These are phyloP conservation scores for Elaeis oleifera DNA, from an alignment of 202 grass and related monocot genomes.

Conservation along the genomic window DNA sequence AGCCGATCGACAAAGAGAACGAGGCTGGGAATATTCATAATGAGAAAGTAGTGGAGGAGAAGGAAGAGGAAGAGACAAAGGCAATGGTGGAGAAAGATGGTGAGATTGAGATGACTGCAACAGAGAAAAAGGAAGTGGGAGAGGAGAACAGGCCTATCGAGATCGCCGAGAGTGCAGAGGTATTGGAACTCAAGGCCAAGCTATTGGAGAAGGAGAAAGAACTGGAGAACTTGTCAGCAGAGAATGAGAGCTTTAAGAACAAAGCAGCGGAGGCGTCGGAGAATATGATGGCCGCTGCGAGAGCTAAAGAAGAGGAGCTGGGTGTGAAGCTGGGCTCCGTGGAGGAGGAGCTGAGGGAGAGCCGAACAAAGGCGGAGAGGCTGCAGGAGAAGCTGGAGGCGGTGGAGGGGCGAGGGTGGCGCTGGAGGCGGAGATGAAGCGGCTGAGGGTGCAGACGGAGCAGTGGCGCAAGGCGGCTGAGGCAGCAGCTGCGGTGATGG, in stretches of 20 bases:
- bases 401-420: background rate
- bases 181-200: slow-evolving; percentile 40
- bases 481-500: background rate
- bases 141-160: slow-evolving; percentile 61
- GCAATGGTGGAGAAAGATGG: background rate
- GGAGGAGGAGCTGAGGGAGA: slow-evolving; percentile 36
- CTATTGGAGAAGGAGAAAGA: slow-evolving; percentile 44
- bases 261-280: slow-evolving; percentile 29
- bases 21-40: slow-evolving; percentile 1
- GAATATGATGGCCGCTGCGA: too few relatives aligned
- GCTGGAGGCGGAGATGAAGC: too few relatives aligned
- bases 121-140: slow-evolving; percentile 31
- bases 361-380: slow-evolving; percentile 22
- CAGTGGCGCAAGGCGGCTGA: too few relatives aligned
- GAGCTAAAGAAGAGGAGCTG: slow-evolving; percentile 16
- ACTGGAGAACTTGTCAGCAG: slow-evolving; percentile 32
- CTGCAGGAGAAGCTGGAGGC: slow-evolving; percentile 39
- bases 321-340: slow-evolving; percentile 31
- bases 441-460: too few relatives aligned
- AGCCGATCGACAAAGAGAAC: slow-evolving; percentile 57
- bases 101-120: background rate
- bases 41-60: slow-evolving; percentile 25
- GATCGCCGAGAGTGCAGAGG: slow-evolving; percentile 47
- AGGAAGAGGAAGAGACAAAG: slow-evolving; percentile 11
- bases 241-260: slow-evolving; percentile 63